Evolutionary conservation across 2,329 filamentous ascomycete species (phyloP).

Genomic region (Pseudogymnoascus sp.): DNA sequence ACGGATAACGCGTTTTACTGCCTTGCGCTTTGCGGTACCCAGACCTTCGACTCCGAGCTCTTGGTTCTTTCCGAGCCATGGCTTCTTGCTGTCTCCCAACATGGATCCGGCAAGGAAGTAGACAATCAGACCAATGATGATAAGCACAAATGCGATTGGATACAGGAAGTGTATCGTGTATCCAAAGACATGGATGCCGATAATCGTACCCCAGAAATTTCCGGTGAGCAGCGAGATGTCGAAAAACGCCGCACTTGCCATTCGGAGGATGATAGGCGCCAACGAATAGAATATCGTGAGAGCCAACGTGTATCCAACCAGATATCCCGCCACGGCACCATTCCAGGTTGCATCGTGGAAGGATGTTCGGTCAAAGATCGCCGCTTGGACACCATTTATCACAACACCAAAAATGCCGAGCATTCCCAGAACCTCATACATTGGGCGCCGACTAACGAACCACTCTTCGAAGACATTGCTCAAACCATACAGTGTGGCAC

Average conservation of each 20-base stretch:
- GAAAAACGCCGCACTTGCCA: conserved; percentile 88
- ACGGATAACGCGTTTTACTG: conserved; percentile 39
- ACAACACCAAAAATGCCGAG: conserved; percentile 79
- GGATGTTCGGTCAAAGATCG: conserved; percentile 76
- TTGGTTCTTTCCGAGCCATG: conserved; percentile 86
- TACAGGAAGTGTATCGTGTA: conserved; percentile 81
- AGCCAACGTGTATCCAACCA: conserved; percentile 82
- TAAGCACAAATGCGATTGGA: conserved; percentile 89
- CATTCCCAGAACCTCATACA: conserved; percentile 91
- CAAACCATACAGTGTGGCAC: conserved; percentile 84
- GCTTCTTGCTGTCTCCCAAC: conserved; percentile 84
- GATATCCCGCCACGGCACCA: conserved; percentile 64
- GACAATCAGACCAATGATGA: conserved; percentile 74
- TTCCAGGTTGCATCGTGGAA: conserved; percentile 62
- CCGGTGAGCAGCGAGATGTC: conserved; percentile 90
- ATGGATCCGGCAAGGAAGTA: conserved; percentile 82
- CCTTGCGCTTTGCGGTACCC: conserved; percentile 76
- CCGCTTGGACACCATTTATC: conserved; percentile 86
- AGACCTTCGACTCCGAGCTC: conserved; percentile 70
- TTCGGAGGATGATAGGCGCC: conserved; percentile 79
- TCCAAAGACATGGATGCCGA: conserved; percentile 81
- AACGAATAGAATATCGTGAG: conserved; percentile 80
- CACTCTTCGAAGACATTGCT: conserved; percentile 92
- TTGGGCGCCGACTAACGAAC: conserved; percentile 74
- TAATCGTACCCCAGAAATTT: conserved; percentile 95